Evolutionary conservation across 2,329 filamentous ascomycete species (phyloP), one percentile per base, ranked within the genome.

Genomic region (Alternaria triticina): DNA sequence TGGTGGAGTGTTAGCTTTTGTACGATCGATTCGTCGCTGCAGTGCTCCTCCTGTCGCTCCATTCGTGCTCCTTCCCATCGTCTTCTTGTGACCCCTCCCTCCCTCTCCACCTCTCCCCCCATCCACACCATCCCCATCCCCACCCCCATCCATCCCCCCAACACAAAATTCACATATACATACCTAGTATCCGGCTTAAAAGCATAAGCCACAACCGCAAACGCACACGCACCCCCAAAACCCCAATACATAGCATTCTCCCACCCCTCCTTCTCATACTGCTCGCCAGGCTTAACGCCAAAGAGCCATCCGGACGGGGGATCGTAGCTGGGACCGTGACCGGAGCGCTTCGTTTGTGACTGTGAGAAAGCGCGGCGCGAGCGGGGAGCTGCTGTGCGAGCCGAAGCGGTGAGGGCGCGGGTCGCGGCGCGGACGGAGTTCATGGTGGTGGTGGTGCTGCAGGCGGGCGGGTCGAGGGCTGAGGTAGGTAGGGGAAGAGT

Each of bases 111-210:
- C 30, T 45, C 9, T 17, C 9, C 5, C 20, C 25, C 22, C 54
- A 23, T 45, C 27, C 57, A 44, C 27, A 55, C 43, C 36, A 50
- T 30, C 47, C 10, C 22, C 22, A 1, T 43, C 20, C 20, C 20
- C 20, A 22, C 4, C 20, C 20, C 20, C 51, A 27, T 40, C 49
- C 20, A 22, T 40, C 28, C 8, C n/a, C 12, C 22, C 11, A 6
- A 10, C 15, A 6, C 22, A 3, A 25, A n/a, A 40, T 36, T 25
- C 20, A 22, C 20, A 22, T 7, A 13, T 20, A 93, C 94, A 85
- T 87, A 99, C 96, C 93, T 97, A 68, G 95, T 98, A 86, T 99
- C 96, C 57, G 96, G 96, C 89, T 98, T 98, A 81, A 96, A 98
- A 67, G 93, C 93, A 83, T 97, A 93, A 70, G 91, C 93, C 70